Conservation (phyloP, 257 asterid species). For the Jacaranda mimosifolia region DNA sequence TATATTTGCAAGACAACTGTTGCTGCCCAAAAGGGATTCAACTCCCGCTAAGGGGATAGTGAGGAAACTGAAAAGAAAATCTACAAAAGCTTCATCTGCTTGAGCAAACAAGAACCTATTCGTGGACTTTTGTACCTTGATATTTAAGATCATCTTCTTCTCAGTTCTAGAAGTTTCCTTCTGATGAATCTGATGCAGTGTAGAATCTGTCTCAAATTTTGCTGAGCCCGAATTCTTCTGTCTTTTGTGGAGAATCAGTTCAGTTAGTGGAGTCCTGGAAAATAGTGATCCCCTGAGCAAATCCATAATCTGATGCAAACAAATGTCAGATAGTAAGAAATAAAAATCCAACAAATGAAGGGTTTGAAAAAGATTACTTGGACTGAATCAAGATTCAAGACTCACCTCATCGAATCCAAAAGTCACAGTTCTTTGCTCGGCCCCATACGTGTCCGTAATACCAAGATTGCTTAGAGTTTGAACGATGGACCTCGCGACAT, state of each 20-base stretch:
- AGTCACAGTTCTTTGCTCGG: neutral
- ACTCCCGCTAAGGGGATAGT: slow-evolving; percentile 31
- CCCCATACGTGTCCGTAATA: neutral
- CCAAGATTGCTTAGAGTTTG: neutral
- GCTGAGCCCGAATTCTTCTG: too few relatives aligned
- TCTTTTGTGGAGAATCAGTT: slow-evolving; percentile 22
- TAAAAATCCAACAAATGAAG: neutral
- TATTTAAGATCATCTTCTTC: slow-evolving; percentile 4
- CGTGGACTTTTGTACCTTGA: slow-evolving; percentile 14
- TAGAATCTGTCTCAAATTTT: neutral
- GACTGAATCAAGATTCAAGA: neutral
- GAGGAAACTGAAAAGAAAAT: slow-evolving; percentile 33
- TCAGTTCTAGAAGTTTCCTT: neutral
- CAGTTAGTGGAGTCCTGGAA: slow-evolving; percentile 33
- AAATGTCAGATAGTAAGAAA: neutral
- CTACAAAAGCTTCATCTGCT: slow-evolving; percentile 29
- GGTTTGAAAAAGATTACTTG: neutral
- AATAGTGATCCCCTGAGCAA: slow-evolving; percentile 21
- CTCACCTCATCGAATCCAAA: slow-evolving; percentile 36
- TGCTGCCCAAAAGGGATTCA: neutral
- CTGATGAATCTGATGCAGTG: neutral
- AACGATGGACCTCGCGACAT: neutral
- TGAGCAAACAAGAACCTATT: slow-evolving; percentile 23
- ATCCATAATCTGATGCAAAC: slow-evolving; percentile 21
- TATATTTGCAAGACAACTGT: neutral